Evolutionary conservation across 2,329 filamentous ascomycete genomes (phyloP), one percentile per base, ranked within the genome.

Genomic region (Zymoseptoria pseudotritici): DNA sequence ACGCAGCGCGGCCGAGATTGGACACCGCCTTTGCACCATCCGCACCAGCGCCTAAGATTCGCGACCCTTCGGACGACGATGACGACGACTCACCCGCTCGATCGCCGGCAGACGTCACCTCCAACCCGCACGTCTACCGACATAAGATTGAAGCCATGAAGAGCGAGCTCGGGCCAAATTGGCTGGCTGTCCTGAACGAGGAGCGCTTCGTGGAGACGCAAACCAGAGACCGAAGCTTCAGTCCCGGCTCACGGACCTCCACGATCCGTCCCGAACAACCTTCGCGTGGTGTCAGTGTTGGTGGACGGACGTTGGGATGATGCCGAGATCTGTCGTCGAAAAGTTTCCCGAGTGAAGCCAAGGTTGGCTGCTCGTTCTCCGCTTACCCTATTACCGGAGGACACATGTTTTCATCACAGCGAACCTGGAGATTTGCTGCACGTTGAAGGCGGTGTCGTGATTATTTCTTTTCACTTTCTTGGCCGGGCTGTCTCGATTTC

Each of bases 131-230:
- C 56, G 54, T 72, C 7, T 97, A 96, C 74, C 86, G 89, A 59
- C 89, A 89, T 72, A 94, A 94, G 74, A 88, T 97, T 58, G 91
- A 96, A 74, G 86, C 89, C 2, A 77, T 97, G 57, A 87, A 91
- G 62, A 88, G 88, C 69, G 90, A 93, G 69, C 87, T 96, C 65
- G 92, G 92, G 31, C 90, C 86, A 67, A 89, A 86, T 46, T 99
- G 96, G 82, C 82, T 99, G 49, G 92, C 86, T 63, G 90, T 89
- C 13, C 79, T 97, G 55, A 88, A 89, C 61, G 92, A 96, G 69
- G 89, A 94, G 72, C 80, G 75, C 36, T 83, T 82, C 78, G 78
- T 60, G 26, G 65, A 65, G 50, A 57, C 58, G 4, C 63, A 58
- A 22, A 55, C 60, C 8, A 58, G 63, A 29, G 58, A 65, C 19